Evolutionary conservation across 345 rosid genomes (phyloP).

Genomic region (Eucalyptus pumila): DNA sequence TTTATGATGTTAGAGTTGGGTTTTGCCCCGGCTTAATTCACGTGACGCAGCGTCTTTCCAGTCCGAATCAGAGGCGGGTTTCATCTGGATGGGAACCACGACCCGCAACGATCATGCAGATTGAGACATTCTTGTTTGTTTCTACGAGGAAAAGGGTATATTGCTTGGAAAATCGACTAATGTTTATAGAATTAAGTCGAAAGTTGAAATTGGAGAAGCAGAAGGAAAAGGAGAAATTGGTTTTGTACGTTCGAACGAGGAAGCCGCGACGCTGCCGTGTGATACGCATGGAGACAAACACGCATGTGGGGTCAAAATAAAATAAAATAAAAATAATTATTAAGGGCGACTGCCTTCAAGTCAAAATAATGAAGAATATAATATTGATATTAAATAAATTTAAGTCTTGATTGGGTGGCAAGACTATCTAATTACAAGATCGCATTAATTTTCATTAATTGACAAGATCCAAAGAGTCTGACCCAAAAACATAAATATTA

Average conservation of each 20-base stretch:
- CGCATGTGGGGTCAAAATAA: neutral
- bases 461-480: neutral
- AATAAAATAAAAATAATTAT: neutral
- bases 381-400: neutral
- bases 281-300: neutral
- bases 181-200: neutral
- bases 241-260: neutral
- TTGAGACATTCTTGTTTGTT: neutral
- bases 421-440: neutral
- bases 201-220: neutral
- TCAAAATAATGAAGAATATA: neutral
- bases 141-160: neutral
- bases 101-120: neutral
- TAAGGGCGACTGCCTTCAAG: neutral
- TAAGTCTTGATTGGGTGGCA: neutral
- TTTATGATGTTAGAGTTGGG: fast-evolving
- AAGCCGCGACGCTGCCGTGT: neutral
- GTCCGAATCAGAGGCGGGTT: neutral
- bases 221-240: neutral
- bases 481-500: neutral
- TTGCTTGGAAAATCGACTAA: neutral
- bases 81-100: neutral
- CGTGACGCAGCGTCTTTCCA: fast-evolving
- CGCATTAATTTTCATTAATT: neutral
- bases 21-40: neutral